Base-by-base conservation (phyloP, 1,284 basidiomycete species). In the Papiliotrema fonsecae region DNA sequence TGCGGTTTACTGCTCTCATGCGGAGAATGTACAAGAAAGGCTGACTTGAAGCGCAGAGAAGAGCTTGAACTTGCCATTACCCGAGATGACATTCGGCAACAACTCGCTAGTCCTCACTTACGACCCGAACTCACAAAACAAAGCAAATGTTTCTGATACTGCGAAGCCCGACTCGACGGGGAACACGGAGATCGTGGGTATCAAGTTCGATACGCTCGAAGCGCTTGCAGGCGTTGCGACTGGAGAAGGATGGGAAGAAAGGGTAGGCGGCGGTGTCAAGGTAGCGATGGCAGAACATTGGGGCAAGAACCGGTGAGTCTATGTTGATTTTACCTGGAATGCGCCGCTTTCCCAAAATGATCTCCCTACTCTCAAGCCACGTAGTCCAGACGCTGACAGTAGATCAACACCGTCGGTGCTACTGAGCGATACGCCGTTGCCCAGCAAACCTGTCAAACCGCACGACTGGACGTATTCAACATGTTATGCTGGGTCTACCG, bases 381-480 rank as follows among this genome's bases (percentile, higher is more conserved):
- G 24, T 7, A 21, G 36, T 10, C 9, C 9, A 41, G 1, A 2
- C 19, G 19, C 38, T 43, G 31, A 58, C 21, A 13, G n/a, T 25
- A 54, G 28, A 45, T 46, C 55, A 45, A 61, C 51, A 19, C 48
- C 61, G 25, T 42, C 54, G 40, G 54, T 42, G 24, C 52, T 55
- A 40, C 45, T 48, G 42, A 54, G 44, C 36, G 54, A 52, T 58
- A 85, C 84, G 54, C 85, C 82, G 58, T 81, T 80, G 48, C 50
- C 28, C 35, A 47, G 19, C 41, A 56, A 48, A 32, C 75, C 81
- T 0, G 85, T 88, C 2, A 92, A 92, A 60, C 86, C 86, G 2
- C 97, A 90, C 72, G 96, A 99, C 68, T 98, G 96, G 96, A 98
- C 96, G 5, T 98, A 96, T 70, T 96, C 92, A 0, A 88, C 88